Evolutionary conservation across 2,329 filamentous ascomycete species (phyloP).

Genomic region (Botrytis porri): DNA sequence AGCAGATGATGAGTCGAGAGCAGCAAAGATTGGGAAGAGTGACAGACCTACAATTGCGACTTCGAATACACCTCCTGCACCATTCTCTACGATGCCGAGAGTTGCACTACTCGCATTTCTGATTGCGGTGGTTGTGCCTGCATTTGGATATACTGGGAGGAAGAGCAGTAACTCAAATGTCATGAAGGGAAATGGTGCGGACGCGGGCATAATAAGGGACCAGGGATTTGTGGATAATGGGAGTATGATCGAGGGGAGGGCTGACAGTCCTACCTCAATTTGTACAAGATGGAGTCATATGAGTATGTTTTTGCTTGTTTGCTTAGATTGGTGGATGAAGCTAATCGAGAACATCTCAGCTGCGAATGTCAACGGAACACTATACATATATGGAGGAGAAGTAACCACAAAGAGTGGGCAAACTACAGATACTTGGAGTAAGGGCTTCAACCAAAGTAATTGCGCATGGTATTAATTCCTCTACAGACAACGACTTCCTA

Average conservation of each 20-base stretch:
- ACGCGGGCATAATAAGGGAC: slow-evolving; percentile 46
- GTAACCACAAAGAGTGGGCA: slow-evolving; percentile 57
- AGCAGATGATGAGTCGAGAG: neutral
- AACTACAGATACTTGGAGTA: slow-evolving; percentile 66
- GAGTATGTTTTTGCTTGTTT: slow-evolving; percentile 41
- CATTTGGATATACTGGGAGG: slow-evolving; percentile 43
- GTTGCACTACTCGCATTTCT: slow-evolving; percentile 49
- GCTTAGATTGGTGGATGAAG: neutral
- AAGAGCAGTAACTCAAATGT: slow-evolving; percentile 41
- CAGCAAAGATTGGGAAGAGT: slow-evolving; percentile 33
- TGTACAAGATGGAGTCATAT: slow-evolving; percentile 67
- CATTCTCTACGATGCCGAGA: slow-evolving; percentile 44
- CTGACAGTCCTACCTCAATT: slow-evolving; percentile 51
- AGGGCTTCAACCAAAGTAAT: slow-evolving; percentile 29
- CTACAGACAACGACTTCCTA: slow-evolving; percentile 66
- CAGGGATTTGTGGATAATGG: slow-evolving; percentile 37
- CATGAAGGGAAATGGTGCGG: slow-evolving; percentile 39
- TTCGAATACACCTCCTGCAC: slow-evolving; percentile 45
- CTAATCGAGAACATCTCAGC: slow-evolving; percentile 36
- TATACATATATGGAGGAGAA: slow-evolving; percentile 74
- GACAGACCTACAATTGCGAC: slow-evolving; percentile 42
- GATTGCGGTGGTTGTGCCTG: slow-evolving; percentile 50
- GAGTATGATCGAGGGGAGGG: slow-evolving; percentile 41
- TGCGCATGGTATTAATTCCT: neutral
- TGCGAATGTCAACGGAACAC: slow-evolving; percentile 68